Conservation (phyloP, 179 eudicot species). For the Spinacia oleracea region DNA sequence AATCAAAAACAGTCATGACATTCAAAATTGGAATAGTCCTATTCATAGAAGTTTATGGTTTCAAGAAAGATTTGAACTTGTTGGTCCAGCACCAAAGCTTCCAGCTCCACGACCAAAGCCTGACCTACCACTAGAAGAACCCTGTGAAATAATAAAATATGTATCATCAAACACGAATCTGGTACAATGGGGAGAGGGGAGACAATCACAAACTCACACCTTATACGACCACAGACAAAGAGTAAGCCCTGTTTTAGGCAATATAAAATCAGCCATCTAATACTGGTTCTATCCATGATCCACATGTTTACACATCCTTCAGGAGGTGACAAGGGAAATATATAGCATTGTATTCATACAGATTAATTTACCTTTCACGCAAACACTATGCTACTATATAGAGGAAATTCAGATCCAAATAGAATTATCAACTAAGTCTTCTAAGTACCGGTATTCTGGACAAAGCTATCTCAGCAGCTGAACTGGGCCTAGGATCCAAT, state of each 20-base stretch:
- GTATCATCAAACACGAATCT: not conserved
- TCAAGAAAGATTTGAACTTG: slow-evolving; percentile 3
- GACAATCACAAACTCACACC: too few relatives aligned
- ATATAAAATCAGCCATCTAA: too few relatives aligned
- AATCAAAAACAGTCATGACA: not conserved
- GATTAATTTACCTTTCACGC: not conserved
- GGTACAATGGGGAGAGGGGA: too few relatives aligned
- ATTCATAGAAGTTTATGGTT: not conserved
- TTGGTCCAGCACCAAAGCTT: slow-evolving; percentile 8
- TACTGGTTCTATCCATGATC: too few relatives aligned
- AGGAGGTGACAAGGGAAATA: too few relatives aligned
- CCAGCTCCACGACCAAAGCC: slow-evolving; percentile 23
- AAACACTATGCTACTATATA: not conserved
- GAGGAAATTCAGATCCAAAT: not conserved
- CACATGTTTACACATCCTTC: too few relatives aligned
- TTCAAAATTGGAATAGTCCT: not conserved
- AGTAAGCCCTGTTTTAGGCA: too few relatives aligned
- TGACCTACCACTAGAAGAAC: not conserved
- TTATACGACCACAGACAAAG: too few relatives aligned
- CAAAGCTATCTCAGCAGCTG: not conserved
- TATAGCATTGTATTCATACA: too few relatives aligned
- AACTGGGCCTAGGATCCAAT: not conserved
- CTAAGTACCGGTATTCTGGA: not conserved
- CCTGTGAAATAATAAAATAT: not conserved
- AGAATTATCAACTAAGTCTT: not conserved